Base-by-base conservation (phyloP, 768 basidiomycete species). In the Coprinopsis marcescibilis region DNA sequence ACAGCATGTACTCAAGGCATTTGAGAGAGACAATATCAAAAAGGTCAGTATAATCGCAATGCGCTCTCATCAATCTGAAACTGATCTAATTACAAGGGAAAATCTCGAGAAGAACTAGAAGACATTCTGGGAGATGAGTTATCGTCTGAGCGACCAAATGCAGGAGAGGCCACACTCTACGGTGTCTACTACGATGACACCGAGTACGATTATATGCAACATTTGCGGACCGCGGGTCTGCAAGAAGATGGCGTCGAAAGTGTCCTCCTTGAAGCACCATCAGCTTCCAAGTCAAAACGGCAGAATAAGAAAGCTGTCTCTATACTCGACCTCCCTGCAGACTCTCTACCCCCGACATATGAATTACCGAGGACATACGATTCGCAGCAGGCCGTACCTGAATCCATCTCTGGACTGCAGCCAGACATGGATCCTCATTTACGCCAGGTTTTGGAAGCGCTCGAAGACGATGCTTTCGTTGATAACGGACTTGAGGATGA, bases 181-280 rank as follows among this genome's bases (percentile, higher is more conserved):
- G 96, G 93, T 3, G 68, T 99, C 59, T 90, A 90, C 67, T 98
- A 80, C 66, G 93, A 98, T 67, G 94, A 99, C 60, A 85, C 89
- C 4, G 78, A 92, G 49, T 99, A 99, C 70, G 89, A 99, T 65
- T 99, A 99, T 70, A 92, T 97, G 89, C 86, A 94, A 63, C 96
- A 99, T 66, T 78, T 99, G 35, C 84, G 90, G 11, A 56, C 77
- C 2, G 80, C 89, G 41, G 90, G 89, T 3, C 57, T 77, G 11
- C 77, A 83, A 48, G 88, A 89, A 60, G 88, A 83, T 35, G 87
- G 88, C 10, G 80, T 87, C 6, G 90, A 92, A 30, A 85, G 81
- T 48, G 67, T 89, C 43, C 73, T 94, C 48, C 69, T 96, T 41
- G 88, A 91, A 54, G 86, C 87, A n/a, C 81, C 83, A 2, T 57